Conservation (phyloP, 176 grass and related monocot species). For the Hyparrhenia diplandra region DNA sequence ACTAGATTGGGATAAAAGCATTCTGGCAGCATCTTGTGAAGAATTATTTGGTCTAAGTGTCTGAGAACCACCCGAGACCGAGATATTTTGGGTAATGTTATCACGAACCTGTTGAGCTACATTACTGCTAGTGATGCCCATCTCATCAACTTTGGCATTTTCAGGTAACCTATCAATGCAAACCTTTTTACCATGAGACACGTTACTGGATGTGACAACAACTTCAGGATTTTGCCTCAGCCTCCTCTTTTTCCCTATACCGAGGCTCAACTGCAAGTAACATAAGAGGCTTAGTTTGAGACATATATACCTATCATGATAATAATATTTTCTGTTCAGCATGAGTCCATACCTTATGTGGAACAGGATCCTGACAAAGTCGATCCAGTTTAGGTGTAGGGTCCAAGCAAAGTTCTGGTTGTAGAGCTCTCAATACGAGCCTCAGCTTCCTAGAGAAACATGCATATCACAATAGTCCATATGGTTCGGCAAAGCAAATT, state of each 20-base stretch:
- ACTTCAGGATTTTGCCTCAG: slow-evolving; percentile 65
- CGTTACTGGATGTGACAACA: slow-evolving; percentile 61
- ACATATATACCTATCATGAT: not conserved
- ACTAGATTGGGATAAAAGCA: slow-evolving; percentile 50
- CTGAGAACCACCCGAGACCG: slow-evolving; percentile 45
- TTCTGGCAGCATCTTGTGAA: slow-evolving; percentile 64
- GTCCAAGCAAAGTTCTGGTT: slow-evolving; percentile 86
- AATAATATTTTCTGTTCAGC: slow-evolving; percentile 13
- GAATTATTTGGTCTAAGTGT: slow-evolving; percentile 50
- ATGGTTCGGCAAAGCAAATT: slow-evolving; percentile 6
- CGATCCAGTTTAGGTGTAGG: slow-evolving; percentile 87
- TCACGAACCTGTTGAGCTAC: slow-evolving; percentile 46
- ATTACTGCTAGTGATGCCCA: slow-evolving; percentile 35
- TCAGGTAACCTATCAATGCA: slow-evolving; percentile 69
- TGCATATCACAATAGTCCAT: slow-evolving; percentile 16
- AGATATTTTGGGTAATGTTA: slow-evolving; percentile 36
- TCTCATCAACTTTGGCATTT: slow-evolving; percentile 46
- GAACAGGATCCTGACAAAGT: slow-evolving; percentile 69
- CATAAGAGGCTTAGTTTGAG: slow-evolving; percentile 18
- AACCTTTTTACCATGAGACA: slow-evolving; percentile 77
- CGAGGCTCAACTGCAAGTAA: slow-evolving; percentile 81
- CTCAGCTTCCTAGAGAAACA: slow-evolving; percentile 79
- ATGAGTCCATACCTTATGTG: slow-evolving; percentile 66
- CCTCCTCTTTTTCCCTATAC: slow-evolving; percentile 84
- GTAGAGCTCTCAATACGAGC: slow-evolving; percentile 79